Evolutionary conservation across 768 basidiomycete genomes (phyloP), one percentile per base, ranked within the genome.

Genomic region (Termitomyces sp.): DNA sequence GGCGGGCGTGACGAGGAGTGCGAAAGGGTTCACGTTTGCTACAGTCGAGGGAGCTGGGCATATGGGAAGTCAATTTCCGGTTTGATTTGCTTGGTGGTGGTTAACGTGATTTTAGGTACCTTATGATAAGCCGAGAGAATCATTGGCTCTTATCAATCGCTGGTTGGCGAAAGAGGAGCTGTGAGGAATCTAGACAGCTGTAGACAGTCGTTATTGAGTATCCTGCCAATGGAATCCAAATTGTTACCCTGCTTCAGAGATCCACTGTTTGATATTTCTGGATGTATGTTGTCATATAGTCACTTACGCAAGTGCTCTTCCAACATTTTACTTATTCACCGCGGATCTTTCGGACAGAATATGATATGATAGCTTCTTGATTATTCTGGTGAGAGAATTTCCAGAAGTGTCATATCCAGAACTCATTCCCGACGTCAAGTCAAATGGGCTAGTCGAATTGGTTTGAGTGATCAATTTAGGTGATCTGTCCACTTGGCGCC

Each of bases 11-110:
- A 71, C 70, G 34, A 70, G 76, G 59, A 69, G 66, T 41, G 68
- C 66, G 23, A 79, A 77, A 7, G 78, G 79, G 19, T 69, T 92
- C 55, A 88, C 85, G 37, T 88, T 84, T 65, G 81, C 79, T 16
- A 87, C 82, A 0, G 70, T 89, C 37, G 69, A 77, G 44, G 85
- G 78, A 5, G 89, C 87, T 28, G 89, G 89, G n/a, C 89, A 91
- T 72, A 86, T 83, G 81, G 80, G 81, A 64, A 60, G 77, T 71
- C 16, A 5, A 23, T 12, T 28, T 19, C 3, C 12, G 14, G 19
- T 19, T 16, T 40, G 6, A 19, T 41, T 58, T 27, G 17, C 32
- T 59, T 30, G 30, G 32, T 28, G 32, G 30, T 23, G 49, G 32
- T 28, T 37, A 35, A 32, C 52, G 37, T 34, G 48, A 11, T 47